Evolutionary conservation across 2,329 filamentous ascomycete species (phyloP), one percentile per base, ranked within the genome.

Genomic region (Epichloe sylvatica): DNA sequence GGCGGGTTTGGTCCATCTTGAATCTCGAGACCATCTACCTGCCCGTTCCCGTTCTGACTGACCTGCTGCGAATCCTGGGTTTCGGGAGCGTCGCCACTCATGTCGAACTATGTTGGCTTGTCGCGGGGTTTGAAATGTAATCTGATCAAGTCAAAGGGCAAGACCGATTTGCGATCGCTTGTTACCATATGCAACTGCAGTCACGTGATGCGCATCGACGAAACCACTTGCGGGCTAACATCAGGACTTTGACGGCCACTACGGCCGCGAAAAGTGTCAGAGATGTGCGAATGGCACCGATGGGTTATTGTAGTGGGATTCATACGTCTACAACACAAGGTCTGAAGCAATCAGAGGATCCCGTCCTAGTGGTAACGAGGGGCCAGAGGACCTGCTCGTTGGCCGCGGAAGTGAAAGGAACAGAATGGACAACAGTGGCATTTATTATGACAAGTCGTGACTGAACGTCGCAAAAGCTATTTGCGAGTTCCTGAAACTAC

Each of bases 21-120:
- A 23, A 48, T 15, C 5, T 50, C 46, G 4, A 30, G 49, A 13
- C 47, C 54, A 44, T 64, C 62, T 44, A 46, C 35, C 23, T 59
- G 58, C 37, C 57, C 39, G 15, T 23, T 48, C 8, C 39, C 59
- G 49, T 64, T 64, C 46, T 57, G 58, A 37, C 54, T 55, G 50
- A 57, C 54, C 21, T 59, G 53, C 4, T 58, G 60, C 53, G 64
- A 58, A 50, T 65, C 60, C 23, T 51, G 54, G 25, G 60, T 64
- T 49, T 67, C 64, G 45, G 64, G 62, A 39, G 61, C 59, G 53
- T 66, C 66, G 52, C 59, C 60, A 43, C 64, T 58, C 67, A 69
- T 69, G 17, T 54, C 61, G 15, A 41, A 35, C 17, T 13, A 3
- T 12, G 39, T 17, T 40, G 30, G 35, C 11, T 15, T 54, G 53